A percentile compares a stretch with the other conserved stretches of the same genome.
Conservation (phyloP, 192 early-diverging fungal genomes). For the Backusella australiensis region DNA sequence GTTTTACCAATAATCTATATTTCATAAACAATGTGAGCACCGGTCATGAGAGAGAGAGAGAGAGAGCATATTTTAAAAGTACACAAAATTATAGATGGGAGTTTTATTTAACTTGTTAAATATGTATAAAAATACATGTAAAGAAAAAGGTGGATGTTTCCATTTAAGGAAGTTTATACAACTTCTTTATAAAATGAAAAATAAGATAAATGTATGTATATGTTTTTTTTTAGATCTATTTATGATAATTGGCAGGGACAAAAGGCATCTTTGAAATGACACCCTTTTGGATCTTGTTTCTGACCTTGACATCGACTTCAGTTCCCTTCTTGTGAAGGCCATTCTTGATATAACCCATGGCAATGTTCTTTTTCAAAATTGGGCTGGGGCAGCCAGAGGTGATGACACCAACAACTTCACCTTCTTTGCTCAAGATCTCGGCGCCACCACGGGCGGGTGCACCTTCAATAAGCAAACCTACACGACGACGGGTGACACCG, state of each 20-base stretch:
- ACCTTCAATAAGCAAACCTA: constrained; percentile 89
- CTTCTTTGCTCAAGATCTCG: constrained; percentile 62
- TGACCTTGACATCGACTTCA: constrained; percentile 87
- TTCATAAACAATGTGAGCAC: background rate
- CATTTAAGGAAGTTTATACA: constrained; percentile 4
- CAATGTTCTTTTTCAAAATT: constrained; percentile 91
- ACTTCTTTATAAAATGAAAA: background rate
- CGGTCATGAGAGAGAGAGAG: too few relatives aligned
- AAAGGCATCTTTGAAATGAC: constrained; percentile 94
- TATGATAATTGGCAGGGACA: constrained; percentile 80
- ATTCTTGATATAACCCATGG: constrained; percentile 93
- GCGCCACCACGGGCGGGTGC: constrained; percentile 87
- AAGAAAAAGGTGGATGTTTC: background rate
- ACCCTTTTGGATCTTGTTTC: constrained; percentile 81
- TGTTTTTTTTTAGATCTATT: constrained; percentile 30
- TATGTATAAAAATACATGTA: background rate
- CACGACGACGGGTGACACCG: constrained; percentile 73
- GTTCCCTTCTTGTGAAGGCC: constrained; percentile 93
- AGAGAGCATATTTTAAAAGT: background rate
- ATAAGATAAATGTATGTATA: background rate
- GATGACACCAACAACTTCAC: constrained; percentile 73
- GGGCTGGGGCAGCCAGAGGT: constrained; percentile 95
- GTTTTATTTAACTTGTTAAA: background rate
- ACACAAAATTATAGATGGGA: background rate
- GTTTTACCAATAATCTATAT: background rate